These are phyloP conservation scores for Epicoccum sorghinum DNA, from an alignment of 2,329 filamentous ascomycete genomes.

Conservation along the genomic window DNA sequence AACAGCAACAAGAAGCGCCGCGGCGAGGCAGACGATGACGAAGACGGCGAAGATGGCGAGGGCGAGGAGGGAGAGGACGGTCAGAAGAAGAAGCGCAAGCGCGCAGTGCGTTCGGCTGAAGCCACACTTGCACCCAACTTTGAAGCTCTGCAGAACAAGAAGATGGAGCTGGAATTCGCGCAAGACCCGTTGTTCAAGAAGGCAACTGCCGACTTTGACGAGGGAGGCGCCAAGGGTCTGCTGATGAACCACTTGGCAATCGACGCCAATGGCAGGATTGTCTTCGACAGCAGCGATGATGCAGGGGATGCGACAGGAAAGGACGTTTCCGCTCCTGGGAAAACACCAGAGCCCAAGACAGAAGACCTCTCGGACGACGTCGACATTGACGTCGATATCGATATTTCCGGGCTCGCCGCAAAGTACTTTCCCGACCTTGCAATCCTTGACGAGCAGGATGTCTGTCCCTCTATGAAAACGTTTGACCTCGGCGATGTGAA, in stretches of 20 bases:
- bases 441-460: slow-evolving; percentile 80
- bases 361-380: slow-evolving; percentile 44
- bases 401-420: slow-evolving; percentile 73
- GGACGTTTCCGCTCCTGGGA: slow-evolving; percentile 46
- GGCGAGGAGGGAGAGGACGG: slow-evolving; percentile 65
- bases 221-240: slow-evolving; percentile 94
- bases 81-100: slow-evolving; percentile 72
- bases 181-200: slow-evolving; percentile 99
- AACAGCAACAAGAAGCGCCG: slow-evolving; percentile 67
- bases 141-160: slow-evolving; percentile 87
- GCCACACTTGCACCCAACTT: slow-evolving; percentile 92
- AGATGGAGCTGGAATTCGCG: slow-evolving; percentile 94
- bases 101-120: slow-evolving; percentile 83
- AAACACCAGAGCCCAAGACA: slow-evolving; percentile 43
- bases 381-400: slow-evolving; percentile 72
- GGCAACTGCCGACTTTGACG: slow-evolving; percentile 96
- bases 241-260: slow-evolving; percentile 97
- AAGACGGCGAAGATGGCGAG: slow-evolving; percentile 66
- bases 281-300: slow-evolving; percentile 98
- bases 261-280: slow-evolving; percentile 87
- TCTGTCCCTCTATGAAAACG: slow-evolving; percentile 92
- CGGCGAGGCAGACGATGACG: slow-evolving; percentile 42
- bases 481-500: slow-evolving; percentile 90
- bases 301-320: slow-evolving; percentile 59
- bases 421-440: slow-evolving; percentile 86